A percentile compares a stretch with the other conserved stretches of the same genome.
Evolutionary conservation across 805 yeast species (phyloP).

Genomic region (Candida piceae): DNA sequence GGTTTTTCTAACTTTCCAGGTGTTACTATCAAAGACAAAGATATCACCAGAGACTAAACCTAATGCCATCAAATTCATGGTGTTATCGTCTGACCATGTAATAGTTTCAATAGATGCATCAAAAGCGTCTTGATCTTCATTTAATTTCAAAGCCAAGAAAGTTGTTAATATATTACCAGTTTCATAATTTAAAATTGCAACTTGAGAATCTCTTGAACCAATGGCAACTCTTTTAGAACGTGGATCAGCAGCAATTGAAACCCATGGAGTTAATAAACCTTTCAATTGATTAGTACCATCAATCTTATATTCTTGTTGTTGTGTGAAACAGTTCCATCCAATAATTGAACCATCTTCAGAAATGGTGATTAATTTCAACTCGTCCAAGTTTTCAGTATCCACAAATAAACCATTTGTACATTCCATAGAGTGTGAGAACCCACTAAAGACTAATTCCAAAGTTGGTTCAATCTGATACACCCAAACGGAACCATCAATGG

Average conservation of each 20-base stretch:
- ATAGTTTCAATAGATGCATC: slow-evolving; percentile 77
- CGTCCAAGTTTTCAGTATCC: slow-evolving; percentile 50
- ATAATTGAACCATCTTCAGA: slow-evolving; percentile 85
- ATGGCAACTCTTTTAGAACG: slow-evolving; percentile 54
- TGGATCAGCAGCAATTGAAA: slow-evolving; percentile 53
- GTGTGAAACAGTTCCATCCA: slow-evolving; percentile 85
- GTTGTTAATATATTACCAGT: slow-evolving; percentile 65
- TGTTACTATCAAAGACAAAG: slow-evolving; percentile 72
- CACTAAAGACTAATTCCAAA: slow-evolving; percentile 68
- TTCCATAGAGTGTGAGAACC: slow-evolving; percentile 75
- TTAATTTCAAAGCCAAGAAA: slow-evolving; percentile 59
- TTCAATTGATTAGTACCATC: slow-evolving; percentile 56
- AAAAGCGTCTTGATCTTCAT: slow-evolving; percentile 49
- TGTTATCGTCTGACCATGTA: slow-evolving; percentile 60
- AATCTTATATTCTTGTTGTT: slow-evolving; percentile 62
- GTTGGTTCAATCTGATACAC: slow-evolving; percentile 69
- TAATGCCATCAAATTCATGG: slow-evolving; percentile 63
- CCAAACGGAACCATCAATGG: slow-evolving; percentile 91
- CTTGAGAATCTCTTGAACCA: slow-evolving; percentile 85
- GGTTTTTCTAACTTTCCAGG: slow-evolving; percentile 80
- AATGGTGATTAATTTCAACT: slow-evolving; percentile 62
- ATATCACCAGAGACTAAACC: slow-evolving; percentile 89
- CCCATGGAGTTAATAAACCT: slow-evolving; percentile 86
- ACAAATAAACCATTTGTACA: slow-evolving; percentile 78
- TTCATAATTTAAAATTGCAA: slow-evolving; percentile 72